These are phyloP conservation scores for Ustilago curta DNA, from an alignment of 1,284 basidiomycete genomes.

Conservation along the genomic window DNA sequence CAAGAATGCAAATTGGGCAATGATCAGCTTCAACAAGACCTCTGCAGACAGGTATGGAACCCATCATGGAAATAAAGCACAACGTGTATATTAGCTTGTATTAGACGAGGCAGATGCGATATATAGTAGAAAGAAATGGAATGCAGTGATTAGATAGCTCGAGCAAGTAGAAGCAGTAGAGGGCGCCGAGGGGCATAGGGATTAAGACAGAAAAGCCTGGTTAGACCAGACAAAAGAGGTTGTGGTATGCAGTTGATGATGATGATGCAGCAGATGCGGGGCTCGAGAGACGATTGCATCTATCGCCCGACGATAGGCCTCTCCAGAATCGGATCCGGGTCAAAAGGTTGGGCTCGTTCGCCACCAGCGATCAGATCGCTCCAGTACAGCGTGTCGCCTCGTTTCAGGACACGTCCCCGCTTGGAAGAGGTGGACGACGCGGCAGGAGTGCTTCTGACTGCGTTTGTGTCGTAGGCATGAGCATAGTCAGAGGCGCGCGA, in stretches of 20 bases:
- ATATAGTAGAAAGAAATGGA: neutral
- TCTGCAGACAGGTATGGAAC: neutral
- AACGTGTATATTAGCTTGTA: neutral
- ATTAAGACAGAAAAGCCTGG: neutral
- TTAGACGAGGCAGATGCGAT: constrained; percentile 18
- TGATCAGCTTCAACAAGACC: neutral
- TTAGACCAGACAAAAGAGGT: neutral
- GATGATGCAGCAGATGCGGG: neutral
- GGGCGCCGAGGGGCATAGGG: too few species aligned
- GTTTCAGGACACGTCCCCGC: constrained; percentile 70
- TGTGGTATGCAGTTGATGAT: neutral
- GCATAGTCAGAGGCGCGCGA: constrained; percentile 9
- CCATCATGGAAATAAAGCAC: neutral
- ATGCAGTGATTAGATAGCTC: neutral
- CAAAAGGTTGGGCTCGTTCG: constrained; percentile 71
- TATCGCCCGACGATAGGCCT: constrained; percentile 55
- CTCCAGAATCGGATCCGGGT: constrained; percentile 56
- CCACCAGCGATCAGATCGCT: constrained; percentile 80
- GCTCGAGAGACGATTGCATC: neutral
- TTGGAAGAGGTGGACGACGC: constrained; percentile 9
- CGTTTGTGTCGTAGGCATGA: constrained; percentile 2
- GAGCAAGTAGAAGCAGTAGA: neutral
- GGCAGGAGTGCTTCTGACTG: constrained; percentile 3
- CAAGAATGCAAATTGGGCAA: neutral
- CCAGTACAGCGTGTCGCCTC: constrained; percentile 82